Base-by-base conservation (phyloP, 139 green algal genomes). In the Haematococcus lacustris region DNA sequence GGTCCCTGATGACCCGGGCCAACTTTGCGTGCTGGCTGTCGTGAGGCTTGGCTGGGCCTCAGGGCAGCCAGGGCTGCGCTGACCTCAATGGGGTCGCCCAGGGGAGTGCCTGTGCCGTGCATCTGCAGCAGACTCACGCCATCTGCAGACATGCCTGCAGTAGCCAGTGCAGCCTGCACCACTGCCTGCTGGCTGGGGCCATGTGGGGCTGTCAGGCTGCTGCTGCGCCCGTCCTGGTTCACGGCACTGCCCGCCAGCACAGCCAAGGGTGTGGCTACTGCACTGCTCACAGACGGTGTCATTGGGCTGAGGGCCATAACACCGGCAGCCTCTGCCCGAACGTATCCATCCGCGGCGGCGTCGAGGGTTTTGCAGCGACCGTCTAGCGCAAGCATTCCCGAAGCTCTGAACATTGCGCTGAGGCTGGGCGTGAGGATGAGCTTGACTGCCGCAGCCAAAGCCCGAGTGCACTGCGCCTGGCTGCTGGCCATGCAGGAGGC, bases 211-310 rank as follows among this genome's bases (percentile, higher is more conserved):
- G 91, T 97, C 23, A 97, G 81, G 57, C 76, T 83, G 78, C 83
- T 93, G 74, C 86, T 93, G 30, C 92, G 81, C 0, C 93, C 93
- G 76, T 97, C 93, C 80, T 94, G 89, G 76, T 96, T 96, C 30
- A 94, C 88, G 0, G 88, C 79, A 25, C 75, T 84, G 2, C 82
- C 87, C 3, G 64, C 62, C 0, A 93, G 39, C n/a, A 89, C 37
- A 0, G 78, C 83, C 39, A 85, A 62, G 32, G 69, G 1, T 64
- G 32, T 25, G 37, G 9, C 34, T 7, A 9, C 37, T 30, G 3
- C 61, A 34, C 23, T 7, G 13, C 2, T 3, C 64, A 33, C 37
- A 32, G 64, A 37, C 5, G 17, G 3, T 5, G 37, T 33, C 5
- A 13, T 2, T 35, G 40, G 39, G n/a, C 41, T 2, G 7, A 84